Conservation (phyloP, 495 filamentous ascomycete species). For the Neurospora sp. region DNA sequence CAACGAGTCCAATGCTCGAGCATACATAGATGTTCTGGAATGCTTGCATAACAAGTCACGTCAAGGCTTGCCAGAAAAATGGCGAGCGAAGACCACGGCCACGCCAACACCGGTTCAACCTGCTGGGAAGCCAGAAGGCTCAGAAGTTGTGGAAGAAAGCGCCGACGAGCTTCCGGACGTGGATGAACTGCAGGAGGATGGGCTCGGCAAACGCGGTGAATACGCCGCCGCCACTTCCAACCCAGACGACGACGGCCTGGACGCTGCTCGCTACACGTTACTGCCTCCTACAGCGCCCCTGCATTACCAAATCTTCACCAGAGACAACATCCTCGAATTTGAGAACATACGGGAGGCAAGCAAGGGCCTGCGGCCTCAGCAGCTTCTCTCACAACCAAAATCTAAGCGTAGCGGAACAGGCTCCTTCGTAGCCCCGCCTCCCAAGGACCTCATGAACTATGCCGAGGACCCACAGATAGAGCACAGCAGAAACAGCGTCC, state of each 20-base stretch:
- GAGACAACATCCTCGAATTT: neutral
- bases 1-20: constrained; percentile 38
- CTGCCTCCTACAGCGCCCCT: neutral
- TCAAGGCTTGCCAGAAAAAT: constrained; percentile 18
- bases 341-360: neutral
- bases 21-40: constrained; percentile 41
- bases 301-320: neutral
- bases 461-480: constrained; percentile 31
- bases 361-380: neutral
- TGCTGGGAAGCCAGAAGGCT: neutral
- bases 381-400: neutral
- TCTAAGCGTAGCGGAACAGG: neutral
- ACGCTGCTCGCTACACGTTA: neutral
- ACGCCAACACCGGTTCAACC: neutral
- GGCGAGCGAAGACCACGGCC: neutral
- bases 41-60: constrained; percentile 36
- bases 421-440: neutral
- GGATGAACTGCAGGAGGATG: neutral
- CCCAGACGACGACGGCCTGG: neutral
- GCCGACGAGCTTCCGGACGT: neutral
- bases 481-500: constrained; percentile 18
- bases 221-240: neutral
- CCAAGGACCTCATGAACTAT: neutral
- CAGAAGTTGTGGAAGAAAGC: neutral
- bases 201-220: neutral